These are phyloP conservation scores for Glycyrrhiza uralensis DNA, from an alignment of 306 rosid species.

Conservation along the genomic window DNA sequence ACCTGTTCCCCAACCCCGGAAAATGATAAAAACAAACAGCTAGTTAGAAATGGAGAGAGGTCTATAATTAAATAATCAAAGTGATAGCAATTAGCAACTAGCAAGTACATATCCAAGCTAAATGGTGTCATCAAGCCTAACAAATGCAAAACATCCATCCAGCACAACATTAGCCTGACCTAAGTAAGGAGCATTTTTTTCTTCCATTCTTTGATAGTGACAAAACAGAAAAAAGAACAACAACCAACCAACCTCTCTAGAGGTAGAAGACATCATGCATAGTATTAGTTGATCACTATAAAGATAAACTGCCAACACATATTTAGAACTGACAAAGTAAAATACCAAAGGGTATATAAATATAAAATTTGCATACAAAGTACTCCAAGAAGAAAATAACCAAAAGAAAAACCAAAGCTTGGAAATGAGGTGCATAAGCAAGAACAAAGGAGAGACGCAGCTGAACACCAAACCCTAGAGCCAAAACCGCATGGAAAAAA, in stretches of 20 bases:
- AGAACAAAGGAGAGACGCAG: too few species aligned
- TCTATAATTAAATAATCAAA: neutral
- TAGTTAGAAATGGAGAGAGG: neutral
- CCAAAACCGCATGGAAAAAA: neutral
- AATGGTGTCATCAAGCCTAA: neutral
- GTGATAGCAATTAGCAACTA: neutral
- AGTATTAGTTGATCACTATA: neutral
- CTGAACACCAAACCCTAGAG: slow-evolving; percentile 21
- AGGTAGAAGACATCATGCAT: neutral
- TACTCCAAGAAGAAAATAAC: too few species aligned
- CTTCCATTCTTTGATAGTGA: neutral
- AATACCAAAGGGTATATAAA: too few species aligned
- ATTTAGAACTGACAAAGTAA: neutral
- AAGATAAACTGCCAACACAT: neutral
- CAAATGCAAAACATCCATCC: neutral
- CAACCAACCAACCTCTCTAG: neutral
- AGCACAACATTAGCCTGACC: too few species aligned
- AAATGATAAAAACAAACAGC: neutral
- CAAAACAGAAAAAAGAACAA: neutral
- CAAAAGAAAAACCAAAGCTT: too few species aligned
- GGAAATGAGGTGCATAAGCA: too few species aligned
- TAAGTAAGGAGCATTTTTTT: neutral
- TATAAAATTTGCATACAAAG: too few species aligned
- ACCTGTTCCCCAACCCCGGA: slow-evolving; percentile 40
- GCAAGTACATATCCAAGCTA: neutral